These are phyloP conservation scores for Ceratocystis papillata DNA, from an alignment of 2,329 filamentous ascomycete genomes.

Conservation along the genomic window DNA sequence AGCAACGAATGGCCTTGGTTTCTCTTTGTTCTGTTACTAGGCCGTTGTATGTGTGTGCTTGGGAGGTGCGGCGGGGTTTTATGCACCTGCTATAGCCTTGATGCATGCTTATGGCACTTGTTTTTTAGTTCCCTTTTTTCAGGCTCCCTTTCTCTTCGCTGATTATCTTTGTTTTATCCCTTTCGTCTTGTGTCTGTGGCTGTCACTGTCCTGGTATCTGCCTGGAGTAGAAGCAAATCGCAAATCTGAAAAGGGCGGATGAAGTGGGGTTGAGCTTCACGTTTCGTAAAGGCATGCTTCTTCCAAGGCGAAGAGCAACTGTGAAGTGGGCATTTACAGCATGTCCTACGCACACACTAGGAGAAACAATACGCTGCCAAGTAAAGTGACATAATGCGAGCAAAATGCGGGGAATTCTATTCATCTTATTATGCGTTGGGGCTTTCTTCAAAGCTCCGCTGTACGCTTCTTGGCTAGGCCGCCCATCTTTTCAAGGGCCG, in stretches of 20 bases:
- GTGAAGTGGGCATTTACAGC: not conserved
- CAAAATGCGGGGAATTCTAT: not conserved
- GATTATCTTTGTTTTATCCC: not conserved
- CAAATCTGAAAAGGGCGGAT: not conserved
- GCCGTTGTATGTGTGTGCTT: not conserved
- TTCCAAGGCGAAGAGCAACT: not conserved
- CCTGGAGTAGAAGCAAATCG: not conserved
- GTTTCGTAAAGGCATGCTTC: not conserved
- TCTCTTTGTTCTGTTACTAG: not conserved
- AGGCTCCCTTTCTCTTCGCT: not conserved
- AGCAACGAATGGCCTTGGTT: no score
- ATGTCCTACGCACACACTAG: not conserved
- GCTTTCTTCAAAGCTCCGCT: slow-evolving; percentile 25
- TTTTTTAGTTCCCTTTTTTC: not conserved
- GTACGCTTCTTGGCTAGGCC: slow-evolving; percentile 32
- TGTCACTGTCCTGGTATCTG: not conserved
- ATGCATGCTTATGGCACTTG: not conserved
- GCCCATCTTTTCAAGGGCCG: slow-evolving; percentile 34
- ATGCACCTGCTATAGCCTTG: not conserved
- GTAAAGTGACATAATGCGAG: not conserved
- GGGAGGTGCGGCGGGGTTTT: not conserved
- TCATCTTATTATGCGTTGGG: not conserved
- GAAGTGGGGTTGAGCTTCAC: not conserved
- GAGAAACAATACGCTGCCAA: not conserved
- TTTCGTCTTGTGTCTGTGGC: not conserved